phyloP scores from a whole-genome alignment of 257 asterid genomes.

The Buddleja alternifolia region DNA sequence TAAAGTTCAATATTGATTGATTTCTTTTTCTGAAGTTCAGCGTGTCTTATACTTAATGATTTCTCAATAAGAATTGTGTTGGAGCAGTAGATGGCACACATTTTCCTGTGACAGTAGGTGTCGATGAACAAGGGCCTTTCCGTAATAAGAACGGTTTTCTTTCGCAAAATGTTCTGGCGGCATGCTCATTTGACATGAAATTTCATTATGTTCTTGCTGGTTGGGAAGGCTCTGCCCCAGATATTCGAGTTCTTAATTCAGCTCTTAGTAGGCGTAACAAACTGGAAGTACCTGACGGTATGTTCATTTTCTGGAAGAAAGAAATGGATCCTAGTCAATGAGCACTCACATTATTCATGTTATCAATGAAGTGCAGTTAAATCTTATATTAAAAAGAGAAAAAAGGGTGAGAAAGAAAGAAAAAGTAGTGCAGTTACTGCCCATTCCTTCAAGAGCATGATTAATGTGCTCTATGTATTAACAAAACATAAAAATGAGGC shows the following conservation, averaged over 20 bases:
- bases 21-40: slow-evolving; percentile 8
- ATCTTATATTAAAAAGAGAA: no score
- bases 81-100: slow-evolving; percentile 55
- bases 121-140: slow-evolving; percentile 58
- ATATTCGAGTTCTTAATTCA: slow-evolving; percentile 39
- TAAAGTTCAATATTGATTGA: background rate
- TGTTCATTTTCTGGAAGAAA: background rate
- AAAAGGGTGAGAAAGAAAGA: no score
- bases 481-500: no score
- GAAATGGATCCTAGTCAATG: background rate
- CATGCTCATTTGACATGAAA: slow-evolving; percentile 53
- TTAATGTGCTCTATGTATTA: no score
- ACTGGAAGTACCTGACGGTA: slow-evolving; percentile 46
- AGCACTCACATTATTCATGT: background rate
- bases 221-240: slow-evolving; percentile 58
- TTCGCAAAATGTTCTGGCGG: slow-evolving; percentile 48
- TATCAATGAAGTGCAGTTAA: background rate
- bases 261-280: slow-evolving; percentile 47
- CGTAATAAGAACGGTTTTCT: slow-evolving; percentile 43
- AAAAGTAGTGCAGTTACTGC: background rate
- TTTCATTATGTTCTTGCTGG: slow-evolving; percentile 55
- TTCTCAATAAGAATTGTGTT: slow-evolving; percentile 45
- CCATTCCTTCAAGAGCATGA: slow-evolving; percentile 10
- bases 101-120: slow-evolving; percentile 54
- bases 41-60: slow-evolving; percentile 20